These are phyloP conservation scores for Fabrea salina DNA, from an alignment of 169 alveolate genomes.

Conservation along the genomic window DNA sequence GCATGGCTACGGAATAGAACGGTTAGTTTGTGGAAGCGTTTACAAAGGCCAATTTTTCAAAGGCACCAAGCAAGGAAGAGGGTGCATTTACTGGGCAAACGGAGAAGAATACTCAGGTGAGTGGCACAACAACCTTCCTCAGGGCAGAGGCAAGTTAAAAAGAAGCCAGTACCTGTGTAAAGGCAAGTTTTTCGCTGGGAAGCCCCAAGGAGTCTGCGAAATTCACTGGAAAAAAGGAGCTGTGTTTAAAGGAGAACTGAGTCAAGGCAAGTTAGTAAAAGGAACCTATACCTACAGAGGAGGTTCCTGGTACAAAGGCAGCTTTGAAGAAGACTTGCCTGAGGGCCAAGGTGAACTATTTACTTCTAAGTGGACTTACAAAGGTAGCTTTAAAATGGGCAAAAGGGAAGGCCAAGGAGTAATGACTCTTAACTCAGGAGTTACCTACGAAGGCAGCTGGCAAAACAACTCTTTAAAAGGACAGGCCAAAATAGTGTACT, in stretches of 20 bases:
- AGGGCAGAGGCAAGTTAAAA: slow-evolving; percentile 29
- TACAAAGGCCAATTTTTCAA: slow-evolving; percentile 9
- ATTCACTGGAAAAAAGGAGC: no score
- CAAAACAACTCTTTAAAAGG: slow-evolving; percentile 9
- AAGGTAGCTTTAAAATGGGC: neutral
- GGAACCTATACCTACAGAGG: no score
- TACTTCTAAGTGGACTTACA: neutral
- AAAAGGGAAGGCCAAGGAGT: slow-evolving; percentile 22
- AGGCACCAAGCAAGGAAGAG: slow-evolving; percentile 13
- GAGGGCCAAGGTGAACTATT: no score
- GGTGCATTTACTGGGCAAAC: neutral
- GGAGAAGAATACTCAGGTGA: slow-evolving; percentile 5
- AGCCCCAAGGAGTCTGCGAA: no score
- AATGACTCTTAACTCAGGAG: neutral
- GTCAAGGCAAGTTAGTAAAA: no score
- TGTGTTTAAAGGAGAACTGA: no score
- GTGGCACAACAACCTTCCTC: slow-evolving; percentile 4
- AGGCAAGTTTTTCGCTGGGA: no score
- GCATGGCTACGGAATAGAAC: slow-evolving; percentile 58
- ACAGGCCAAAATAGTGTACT: no score
- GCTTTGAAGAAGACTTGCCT: no score
- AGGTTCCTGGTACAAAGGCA: no score
- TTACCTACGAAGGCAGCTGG: slow-evolving; percentile 5
- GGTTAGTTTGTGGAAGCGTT: slow-evolving; percentile 47
- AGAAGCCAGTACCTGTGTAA: no score